A percentile compares a stretch with the other conserved stretches of the same genome.
phyloP scores from a whole-genome alignment of 2,329 filamentous ascomycete genomes.

The Colletotrichum liaoningense region DNA sequence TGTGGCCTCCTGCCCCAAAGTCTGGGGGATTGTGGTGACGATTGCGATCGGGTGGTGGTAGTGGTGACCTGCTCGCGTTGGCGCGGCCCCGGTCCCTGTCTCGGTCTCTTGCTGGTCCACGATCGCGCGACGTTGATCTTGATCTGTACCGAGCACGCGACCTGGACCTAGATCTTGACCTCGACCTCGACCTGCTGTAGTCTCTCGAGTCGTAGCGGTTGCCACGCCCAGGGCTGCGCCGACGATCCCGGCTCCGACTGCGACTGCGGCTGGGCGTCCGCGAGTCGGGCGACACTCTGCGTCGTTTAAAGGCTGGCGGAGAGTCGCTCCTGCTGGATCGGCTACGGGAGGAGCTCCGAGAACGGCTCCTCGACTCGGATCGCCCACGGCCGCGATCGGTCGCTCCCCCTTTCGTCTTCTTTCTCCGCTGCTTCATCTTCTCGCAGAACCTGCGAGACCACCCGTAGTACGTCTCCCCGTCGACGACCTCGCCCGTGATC shows the following conservation, averaged over 20 bases:
- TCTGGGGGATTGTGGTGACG: slow-evolving; percentile 17
- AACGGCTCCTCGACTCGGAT: slow-evolving; percentile 46
- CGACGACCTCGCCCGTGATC: slow-evolving; percentile 71
- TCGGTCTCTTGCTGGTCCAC: slow-evolving; percentile 29
- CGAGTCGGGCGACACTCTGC: slow-evolving; percentile 49
- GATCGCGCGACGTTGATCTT: slow-evolving; percentile 36
- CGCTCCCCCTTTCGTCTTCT: slow-evolving; percentile 42
- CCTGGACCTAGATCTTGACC: slow-evolving; percentile 38
- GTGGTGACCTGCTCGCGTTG: slow-evolving; percentile 20
- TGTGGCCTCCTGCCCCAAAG: background rate
- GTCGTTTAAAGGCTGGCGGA: slow-evolving; percentile 52
- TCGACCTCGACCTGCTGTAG: slow-evolving; percentile 42
- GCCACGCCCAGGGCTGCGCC: slow-evolving; percentile 32
- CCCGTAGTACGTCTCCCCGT: slow-evolving; percentile 85
- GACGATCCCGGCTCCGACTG: slow-evolving; percentile 44
- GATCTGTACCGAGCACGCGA: slow-evolving; percentile 29
- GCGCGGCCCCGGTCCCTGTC: background rate
- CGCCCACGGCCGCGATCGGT: slow-evolving; percentile 46
- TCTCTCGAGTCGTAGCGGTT: slow-evolving; percentile 38
- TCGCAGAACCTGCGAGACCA: slow-evolving; percentile 86
- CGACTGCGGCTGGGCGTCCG: slow-evolving; percentile 45
- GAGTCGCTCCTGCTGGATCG: slow-evolving; percentile 47
- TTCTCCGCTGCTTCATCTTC: slow-evolving; percentile 75
- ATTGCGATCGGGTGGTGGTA: slow-evolving; percentile 17
- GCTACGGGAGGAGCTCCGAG: slow-evolving; percentile 41